Evolutionary conservation across 1,139 yeast genomes (phyloP), one percentile per base, ranked within the genome.

Genomic region (Hansenula lynferdii): DNA sequence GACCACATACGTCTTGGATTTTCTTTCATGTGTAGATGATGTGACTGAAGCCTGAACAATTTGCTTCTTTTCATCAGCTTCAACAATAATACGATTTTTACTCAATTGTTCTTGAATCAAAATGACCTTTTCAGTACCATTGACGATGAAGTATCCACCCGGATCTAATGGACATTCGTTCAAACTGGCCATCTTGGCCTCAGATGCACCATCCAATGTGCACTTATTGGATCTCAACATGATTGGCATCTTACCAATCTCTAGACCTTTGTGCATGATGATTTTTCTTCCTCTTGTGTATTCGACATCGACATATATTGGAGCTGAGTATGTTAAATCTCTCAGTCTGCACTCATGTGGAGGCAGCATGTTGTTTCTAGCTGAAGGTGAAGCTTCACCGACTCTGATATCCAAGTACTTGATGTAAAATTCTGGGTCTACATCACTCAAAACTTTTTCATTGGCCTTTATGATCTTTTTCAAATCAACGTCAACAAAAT

Each of bases 91-190:
- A 75, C 99, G 86, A 65, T 92, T 92, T 64, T 92, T 92, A 38
- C 96, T 84, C 58, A 92, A 71, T 68, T 92, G 99, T 63, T 92
- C 99, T 63, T 92, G 99, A 34, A 92, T 95, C 51, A 92, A 74
- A 47, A 92, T 94, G 35, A 92, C 99, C 60, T 92, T 92, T 60
- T 92, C 99, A 0, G 98, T 92, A 60, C 99, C 99, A 58, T 92
- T 92, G 34, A 92, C 97, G 54, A 92, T 84, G 54, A 92, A 92
- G 57, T 92, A 92, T 51, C 99, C 99, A 63, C 99, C 99, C 6
- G 98, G 98, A 62, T 92, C 98, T 38, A 92, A 69, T 0, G 99
- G 99, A 62, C 99, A 94, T 62, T 92, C 99, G 53, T 85, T 85
- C 52, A 85, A 70, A 31, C 67, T 67, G 1, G 98, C 97, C 97